Evolutionary conservation across 352 stramenopile genomes (phyloP), one percentile per base, ranked within the genome.

Genomic region (Phytophthora pinifolia): DNA sequence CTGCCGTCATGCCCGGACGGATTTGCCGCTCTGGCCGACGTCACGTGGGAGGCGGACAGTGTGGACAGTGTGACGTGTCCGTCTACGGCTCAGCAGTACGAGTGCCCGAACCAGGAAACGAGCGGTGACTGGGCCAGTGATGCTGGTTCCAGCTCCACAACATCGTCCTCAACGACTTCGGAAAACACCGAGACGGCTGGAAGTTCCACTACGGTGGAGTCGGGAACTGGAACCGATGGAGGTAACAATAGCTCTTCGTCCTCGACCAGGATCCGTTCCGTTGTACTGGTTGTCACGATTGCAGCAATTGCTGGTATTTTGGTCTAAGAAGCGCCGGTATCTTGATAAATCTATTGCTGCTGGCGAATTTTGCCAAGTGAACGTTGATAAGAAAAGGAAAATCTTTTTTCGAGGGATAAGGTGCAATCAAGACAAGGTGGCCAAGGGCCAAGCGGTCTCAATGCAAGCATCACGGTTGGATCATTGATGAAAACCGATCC

Each of bases 61-160:
- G 49, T 61, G 3, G 56, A 62, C 18, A 76, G 64, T 51, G 67
- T 79, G 53, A 64, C 65, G 42, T 79, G 70, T 10, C 70, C 70
- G 6, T 61, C 46, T 1, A 53, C 35, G 32, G 59, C 55, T 6
- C 54, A 67, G 39, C 70, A 74, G 36, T 83, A 72, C 38, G 71
- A 76, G 27, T 86, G 75, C 20, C 55, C 75, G 6, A 43, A 50
- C 25, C 75, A 86, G 44, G 61, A 73, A 45, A 63, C 67, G 32
- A 86, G 75, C 31, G 75, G 74, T 29, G 46, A 59, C n/a, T 85
- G 75, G 75, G 71, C 72, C 2, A 63, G 45, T 15, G 53, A 65
- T 38, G 61, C 57, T 8, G 52, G 62, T n/a, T 62, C 59, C 4
- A 61, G 52, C 29, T 63, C 52, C 9, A 62, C 57, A 2, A 14